Evolutionary conservation across 352 stramenopile species (phyloP).

Genomic region (Globisporangium cystogenes): DNA sequence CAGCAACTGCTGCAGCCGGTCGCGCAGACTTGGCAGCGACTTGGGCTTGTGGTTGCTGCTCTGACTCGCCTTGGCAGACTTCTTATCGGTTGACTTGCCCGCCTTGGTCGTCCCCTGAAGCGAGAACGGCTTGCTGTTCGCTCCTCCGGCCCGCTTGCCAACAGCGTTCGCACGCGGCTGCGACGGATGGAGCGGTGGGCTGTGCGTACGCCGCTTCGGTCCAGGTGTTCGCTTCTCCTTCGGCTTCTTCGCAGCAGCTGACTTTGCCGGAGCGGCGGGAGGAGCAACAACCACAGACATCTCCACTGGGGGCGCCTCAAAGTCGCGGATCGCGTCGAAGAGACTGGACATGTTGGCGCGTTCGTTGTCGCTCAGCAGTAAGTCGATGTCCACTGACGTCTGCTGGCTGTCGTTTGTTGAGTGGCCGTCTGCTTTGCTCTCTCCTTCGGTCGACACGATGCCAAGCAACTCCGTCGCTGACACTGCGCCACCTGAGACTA

Average conservation of each 20-base stretch:
- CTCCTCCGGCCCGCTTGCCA: not conserved
- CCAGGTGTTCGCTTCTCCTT: slow-evolving; percentile 7
- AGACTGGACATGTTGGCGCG: slow-evolving; percentile 48
- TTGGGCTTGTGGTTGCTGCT: not conserved
- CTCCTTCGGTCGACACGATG: not conserved
- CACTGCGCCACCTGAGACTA: not conserved
- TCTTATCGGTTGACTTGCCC: slow-evolving; percentile 6
- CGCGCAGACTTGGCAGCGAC: slow-evolving; percentile 8
- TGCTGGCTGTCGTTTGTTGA: not conserved
- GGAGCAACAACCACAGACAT: not conserved
- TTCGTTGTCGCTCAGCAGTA: slow-evolving; percentile 65
- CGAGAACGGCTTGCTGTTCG: slow-evolving; percentile 16
- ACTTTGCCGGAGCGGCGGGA: slow-evolving; percentile 5
- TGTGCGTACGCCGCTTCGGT: slow-evolving; percentile 19
- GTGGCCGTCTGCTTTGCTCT: slow-evolving; percentile 2
- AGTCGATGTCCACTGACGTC: slow-evolving; percentile 26
- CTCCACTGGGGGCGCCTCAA: slow-evolving; percentile 29
- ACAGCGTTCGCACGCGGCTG: not conserved
- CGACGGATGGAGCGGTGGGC: slow-evolving; percentile 15
- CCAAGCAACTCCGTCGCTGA: not conserved
- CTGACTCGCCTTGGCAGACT: slow-evolving; percentile 13
- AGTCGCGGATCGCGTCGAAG: slow-evolving; percentile 69
- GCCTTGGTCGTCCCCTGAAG: slow-evolving; percentile 2
- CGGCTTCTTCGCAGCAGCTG: slow-evolving; percentile 12
- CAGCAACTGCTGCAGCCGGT: slow-evolving; percentile 20